Base-by-base conservation (phyloP, 495 filamentous ascomycete genomes). In the Penicillium salamii region DNA sequence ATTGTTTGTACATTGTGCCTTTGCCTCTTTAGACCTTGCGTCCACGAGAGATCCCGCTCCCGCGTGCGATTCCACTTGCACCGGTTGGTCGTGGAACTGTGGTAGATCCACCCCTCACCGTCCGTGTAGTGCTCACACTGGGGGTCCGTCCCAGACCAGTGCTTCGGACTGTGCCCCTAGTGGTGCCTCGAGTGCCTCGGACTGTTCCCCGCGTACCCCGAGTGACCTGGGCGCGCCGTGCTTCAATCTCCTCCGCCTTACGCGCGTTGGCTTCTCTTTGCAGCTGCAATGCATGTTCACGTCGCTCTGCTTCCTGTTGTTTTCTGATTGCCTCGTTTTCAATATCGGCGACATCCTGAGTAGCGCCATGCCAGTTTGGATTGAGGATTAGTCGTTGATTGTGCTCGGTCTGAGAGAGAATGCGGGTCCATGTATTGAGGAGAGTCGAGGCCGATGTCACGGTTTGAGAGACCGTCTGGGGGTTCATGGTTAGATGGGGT, bases 331-430 rank as follows among this genome's bases (percentile, higher is more conserved):
- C 79, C 59, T 97, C 93, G 46, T 82, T 84, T 62, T 97, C 91
- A 33, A 87, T 77, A 39, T 96, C 89, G 37, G 79, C 77, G 5
- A 95, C 70, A 71, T 98, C 93, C 63, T 89, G 81, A 5, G 78
- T 87, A 7, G 90, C 87, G 40, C 93, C 93, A 52, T 93, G 84
- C 93, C 93, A 98, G 40, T 83, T 74, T 2, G 88, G 87, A 55
- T 92, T 88, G 29, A 97, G 80, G 21, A 98, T 86, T 36, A 97
- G 71, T 3, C 93, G 84, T 61, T 97, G 91, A 59, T 95, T 97
- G 66, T 98, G 91, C 69, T 98, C 93, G 0, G 93, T 97, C 63
- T 97, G 93, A 18, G 88, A 91, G 4, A 98, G 80, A 53, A 97
- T 97, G 47, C 90, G 84, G 35, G 90, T 95, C 91, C 91, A 98